Percentiles rank a stretch among this genome's conserved stretches.
Conservation (phyloP, 352 stramenopile species). For the Phytopythium chamaehyphon region DNA sequence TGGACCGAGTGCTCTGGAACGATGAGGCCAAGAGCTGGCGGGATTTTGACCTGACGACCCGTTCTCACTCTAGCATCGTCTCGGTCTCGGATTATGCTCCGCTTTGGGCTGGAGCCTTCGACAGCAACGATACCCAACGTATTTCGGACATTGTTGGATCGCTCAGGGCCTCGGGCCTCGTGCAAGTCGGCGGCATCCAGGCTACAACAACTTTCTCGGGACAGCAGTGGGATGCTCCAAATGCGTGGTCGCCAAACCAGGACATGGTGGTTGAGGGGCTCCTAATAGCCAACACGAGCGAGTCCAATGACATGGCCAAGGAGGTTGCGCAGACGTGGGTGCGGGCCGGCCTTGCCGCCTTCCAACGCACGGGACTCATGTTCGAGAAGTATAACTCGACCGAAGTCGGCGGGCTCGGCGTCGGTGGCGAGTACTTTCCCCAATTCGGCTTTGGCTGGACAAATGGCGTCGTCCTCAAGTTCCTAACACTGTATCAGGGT, state of each 20-base stretch:
- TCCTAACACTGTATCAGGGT: constrained; percentile 76
- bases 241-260: constrained; percentile 83
- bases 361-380: constrained; percentile 71
- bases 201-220: constrained; percentile 70
- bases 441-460: constrained; percentile 88
- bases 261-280: constrained; percentile 81
- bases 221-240: constrained; percentile 86
- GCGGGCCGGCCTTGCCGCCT: constrained; percentile 54
- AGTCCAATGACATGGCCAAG: constrained; percentile 47
- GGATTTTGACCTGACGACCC: constrained; percentile 60
- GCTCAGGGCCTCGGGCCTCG: constrained; percentile 49
- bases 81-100: constrained; percentile 73
- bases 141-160: constrained; percentile 41
- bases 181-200: constrained; percentile 61
- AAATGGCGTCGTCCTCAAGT: constrained; percentile 85
- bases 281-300: constrained; percentile 36
- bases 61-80: constrained; percentile 35
- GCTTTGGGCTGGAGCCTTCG: constrained; percentile 72
- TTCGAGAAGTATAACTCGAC: constrained; percentile 89
- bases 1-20: constrained; percentile 73
- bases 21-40: constrained; percentile 52
- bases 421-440: constrained; percentile 85
- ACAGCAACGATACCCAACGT: constrained; percentile 36
- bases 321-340: constrained; percentile 62
- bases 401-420: constrained; percentile 54